These are phyloP conservation scores for Phyllosticta citriasiana DNA, from an alignment of 2,329 filamentous ascomycete species.

Conservation along the genomic window DNA sequence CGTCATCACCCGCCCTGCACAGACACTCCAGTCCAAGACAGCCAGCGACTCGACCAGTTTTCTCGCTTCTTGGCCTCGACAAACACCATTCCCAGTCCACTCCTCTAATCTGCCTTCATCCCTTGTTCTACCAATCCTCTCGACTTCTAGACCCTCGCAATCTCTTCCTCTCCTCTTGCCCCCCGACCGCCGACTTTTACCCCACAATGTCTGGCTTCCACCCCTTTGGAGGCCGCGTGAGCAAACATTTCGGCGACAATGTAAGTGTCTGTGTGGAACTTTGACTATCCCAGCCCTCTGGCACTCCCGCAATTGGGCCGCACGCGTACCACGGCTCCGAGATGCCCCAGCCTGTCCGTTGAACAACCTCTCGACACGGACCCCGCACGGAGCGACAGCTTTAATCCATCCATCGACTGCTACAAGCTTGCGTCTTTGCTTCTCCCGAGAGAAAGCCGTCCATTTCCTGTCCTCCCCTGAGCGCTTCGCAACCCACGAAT, in stretches of 20 bases:
- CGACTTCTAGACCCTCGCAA: neutral
- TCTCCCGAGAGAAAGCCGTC: neutral
- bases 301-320: neutral
- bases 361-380: neutral
- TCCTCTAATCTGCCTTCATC: neutral
- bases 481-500: neutral
- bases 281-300: neutral
- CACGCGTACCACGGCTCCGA: neutral
- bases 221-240: constrained; percentile 44
- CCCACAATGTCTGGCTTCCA: constrained; percentile 30
- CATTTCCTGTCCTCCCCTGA: neutral
- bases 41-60: neutral
- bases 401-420: no score
- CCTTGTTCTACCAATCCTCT: neutral
- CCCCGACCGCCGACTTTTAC: neutral
- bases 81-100: neutral
- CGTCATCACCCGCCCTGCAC: neutral
- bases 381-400: neutral
- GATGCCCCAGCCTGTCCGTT: neutral
- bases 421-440: no score
- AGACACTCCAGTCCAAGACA: neutral
- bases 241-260: constrained; percentile 41
- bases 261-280: constrained; percentile 22
- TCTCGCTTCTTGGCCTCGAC: neutral
- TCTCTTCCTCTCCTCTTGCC: neutral